A percentile compares a stretch with the other conserved stretches of the same genome.
These are phyloP conservation scores for Plantago elongata DNA, from an alignment of 257 asterid genomes.

Conservation along the genomic window DNA sequence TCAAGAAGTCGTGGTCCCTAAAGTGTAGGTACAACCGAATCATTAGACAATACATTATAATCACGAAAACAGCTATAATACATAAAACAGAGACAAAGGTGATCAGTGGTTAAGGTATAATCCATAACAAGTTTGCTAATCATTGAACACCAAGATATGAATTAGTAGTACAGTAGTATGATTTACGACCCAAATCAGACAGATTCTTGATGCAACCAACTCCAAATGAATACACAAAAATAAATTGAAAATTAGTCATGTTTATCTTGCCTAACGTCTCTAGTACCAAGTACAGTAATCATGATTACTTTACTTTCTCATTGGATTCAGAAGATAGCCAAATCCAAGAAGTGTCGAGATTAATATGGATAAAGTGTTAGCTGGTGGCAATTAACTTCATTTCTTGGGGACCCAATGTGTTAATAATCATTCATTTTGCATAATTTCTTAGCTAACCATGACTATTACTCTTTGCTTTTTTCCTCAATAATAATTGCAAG, in stretches of 20 bases:
- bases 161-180: background rate
- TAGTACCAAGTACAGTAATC: background rate
- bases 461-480: conserved; percentile 2
- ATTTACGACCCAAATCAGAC: conserved; percentile 18
- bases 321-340: conserved; percentile 13
- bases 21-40: conserved; percentile 13
- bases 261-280: too few relatives aligned
- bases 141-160: conserved; percentile 22
- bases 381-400: conserved; percentile 32
- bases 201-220: conserved; percentile 13
- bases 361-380: conserved; percentile 13
- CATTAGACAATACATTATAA: conserved; percentile 15
- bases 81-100: background rate
- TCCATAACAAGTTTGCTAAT: conserved; percentile 17
- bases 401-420: conserved; percentile 22
- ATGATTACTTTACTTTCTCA: conserved; percentile 18
- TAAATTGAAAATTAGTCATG: too few relatives aligned
- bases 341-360: conserved; percentile 19
- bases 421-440: conserved; percentile 19
- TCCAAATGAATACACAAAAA: background rate
- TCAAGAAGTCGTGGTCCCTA: conserved; percentile 22
- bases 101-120: background rate
- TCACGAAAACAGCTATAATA: background rate
- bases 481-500: too few relatives aligned
- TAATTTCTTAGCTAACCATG: conserved; percentile 23